phyloP scores from a whole-genome alignment of 1,284 basidiomycete species.

The Apiotrichum veenhuisii region DNA sequence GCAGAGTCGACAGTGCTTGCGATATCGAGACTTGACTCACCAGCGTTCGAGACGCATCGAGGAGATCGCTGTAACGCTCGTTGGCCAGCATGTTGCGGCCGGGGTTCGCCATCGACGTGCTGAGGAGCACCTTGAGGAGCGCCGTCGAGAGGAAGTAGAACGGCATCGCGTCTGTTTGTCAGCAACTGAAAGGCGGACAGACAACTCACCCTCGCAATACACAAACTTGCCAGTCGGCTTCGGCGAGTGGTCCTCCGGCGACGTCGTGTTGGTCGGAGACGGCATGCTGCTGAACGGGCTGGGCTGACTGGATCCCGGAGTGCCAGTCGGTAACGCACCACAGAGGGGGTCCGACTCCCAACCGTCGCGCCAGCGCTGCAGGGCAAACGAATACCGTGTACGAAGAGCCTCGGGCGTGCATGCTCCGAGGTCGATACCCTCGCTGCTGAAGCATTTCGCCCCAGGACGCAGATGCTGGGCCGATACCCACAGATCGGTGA shows the following conservation, averaged over 20 bases:
- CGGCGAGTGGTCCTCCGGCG: neutral
- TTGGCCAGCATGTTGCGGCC: constrained; percentile 38
- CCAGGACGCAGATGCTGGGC: constrained; percentile 34
- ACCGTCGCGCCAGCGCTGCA: constrained; percentile 50
- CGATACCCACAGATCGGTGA: constrained; percentile 47
- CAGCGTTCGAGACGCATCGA: constrained; percentile 44
- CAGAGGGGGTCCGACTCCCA: constrained; percentile 52
- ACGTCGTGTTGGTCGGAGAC: neutral
- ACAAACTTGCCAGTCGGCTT: constrained; percentile 18
- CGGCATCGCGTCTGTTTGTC: constrained; percentile 46
- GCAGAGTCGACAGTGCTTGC: too few species aligned
- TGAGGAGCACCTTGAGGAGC: constrained; percentile 39
- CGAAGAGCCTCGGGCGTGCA: constrained; percentile 32
- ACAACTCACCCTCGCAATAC: constrained; percentile 42
- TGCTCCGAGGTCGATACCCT: constrained; percentile 32
- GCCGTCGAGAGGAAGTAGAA: constrained; percentile 51
- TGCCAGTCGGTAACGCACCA: neutral
- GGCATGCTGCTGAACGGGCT: neutral
- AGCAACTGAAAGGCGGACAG: neutral
- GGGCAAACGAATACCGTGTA: constrained; percentile 33
- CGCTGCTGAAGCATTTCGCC: constrained; percentile 30
- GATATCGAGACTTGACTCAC: constrained; percentile 17
- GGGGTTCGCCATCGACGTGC: constrained; percentile 12
- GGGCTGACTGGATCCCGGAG: neutral
- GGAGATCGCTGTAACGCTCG: constrained; percentile 41